Evolutionary conservation across 2,329 filamentous ascomycete species (phyloP).

Genomic region (Colletotrichum musicola): DNA sequence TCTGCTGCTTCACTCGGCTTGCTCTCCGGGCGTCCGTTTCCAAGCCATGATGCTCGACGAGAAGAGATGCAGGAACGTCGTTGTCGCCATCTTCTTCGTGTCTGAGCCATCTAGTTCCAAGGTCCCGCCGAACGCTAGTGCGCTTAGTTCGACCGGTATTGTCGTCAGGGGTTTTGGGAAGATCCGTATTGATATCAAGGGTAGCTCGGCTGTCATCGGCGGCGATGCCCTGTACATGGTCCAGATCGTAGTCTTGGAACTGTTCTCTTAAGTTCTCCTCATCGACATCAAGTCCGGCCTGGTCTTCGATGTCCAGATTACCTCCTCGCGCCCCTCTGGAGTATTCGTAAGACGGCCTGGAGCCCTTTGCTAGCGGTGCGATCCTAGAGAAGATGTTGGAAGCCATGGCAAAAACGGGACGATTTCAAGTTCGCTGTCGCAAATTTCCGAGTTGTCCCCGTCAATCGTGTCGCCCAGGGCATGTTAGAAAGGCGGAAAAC

Average conservation of each 20-base stretch:
- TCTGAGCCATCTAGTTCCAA: constrained; percentile 45
- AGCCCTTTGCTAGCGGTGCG: constrained; percentile 49
- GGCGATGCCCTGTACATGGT: constrained; percentile 55
- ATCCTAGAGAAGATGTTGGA: constrained; percentile 63
- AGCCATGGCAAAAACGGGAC: constrained; percentile 51
- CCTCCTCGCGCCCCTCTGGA: constrained; percentile 55
- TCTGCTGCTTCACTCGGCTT: background rate
- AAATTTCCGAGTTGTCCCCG: constrained; percentile 5
- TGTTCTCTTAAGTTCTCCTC: constrained; percentile 66
- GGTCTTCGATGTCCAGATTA: constrained; percentile 56
- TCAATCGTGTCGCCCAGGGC: constrained; percentile 22
- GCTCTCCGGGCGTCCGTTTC: constrained; percentile 10
- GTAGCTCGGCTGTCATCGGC: constrained; percentile 62
- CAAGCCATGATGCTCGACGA: constrained; percentile 65
- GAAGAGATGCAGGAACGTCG: constrained; percentile 73
- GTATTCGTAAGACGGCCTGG: constrained; percentile 64
- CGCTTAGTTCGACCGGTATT: background rate
- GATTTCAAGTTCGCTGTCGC: background rate
- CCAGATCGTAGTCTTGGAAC: constrained; percentile 64
- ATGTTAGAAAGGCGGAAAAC: constrained; percentile 2
- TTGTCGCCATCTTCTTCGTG: constrained; percentile 67
- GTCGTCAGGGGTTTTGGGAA: constrained; percentile 31
- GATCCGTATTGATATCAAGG: constrained; percentile 51
- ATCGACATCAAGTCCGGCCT: constrained; percentile 59
- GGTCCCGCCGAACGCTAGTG: constrained; percentile 31